phyloP scores from a whole-genome alignment of 78 protist genomes.

The Dictyostelium capitatum region DNA sequence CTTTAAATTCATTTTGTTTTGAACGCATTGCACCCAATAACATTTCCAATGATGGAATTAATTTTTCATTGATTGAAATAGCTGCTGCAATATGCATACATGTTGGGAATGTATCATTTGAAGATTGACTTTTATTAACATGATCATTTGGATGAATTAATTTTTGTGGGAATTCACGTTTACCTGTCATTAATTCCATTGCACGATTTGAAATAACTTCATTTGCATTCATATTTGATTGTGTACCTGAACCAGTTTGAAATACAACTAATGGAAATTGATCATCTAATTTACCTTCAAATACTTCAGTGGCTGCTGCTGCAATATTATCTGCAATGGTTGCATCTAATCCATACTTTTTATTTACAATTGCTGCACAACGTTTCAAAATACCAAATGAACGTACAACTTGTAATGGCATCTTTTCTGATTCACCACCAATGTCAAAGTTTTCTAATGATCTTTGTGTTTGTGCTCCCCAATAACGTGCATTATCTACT shows the following conservation, averaged over 20 bases:
- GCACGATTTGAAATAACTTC: conserved; percentile 94
- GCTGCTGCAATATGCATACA: conserved; percentile 97
- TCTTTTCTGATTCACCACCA: conserved; percentile 86
- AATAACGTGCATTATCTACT: conserved; percentile 84
- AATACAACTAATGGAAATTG: conserved; percentile 96
- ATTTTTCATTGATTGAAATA: neutral
- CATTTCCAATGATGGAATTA: conserved; percentile 85
- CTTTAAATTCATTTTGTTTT: conserved; percentile 85
- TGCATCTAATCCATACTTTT: conserved; percentile 79
- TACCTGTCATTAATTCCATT: conserved; percentile 91
- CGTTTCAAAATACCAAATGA: conserved; percentile 95
- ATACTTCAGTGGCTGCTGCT: conserved; percentile 92
- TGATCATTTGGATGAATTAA: conserved; percentile 98
- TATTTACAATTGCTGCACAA: conserved; percentile 91
- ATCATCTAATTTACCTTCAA: conserved; percentile 89
- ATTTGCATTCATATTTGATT: conserved; percentile 97
- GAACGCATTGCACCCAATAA: conserved; percentile 69
- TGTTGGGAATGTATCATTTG: conserved; percentile 98
- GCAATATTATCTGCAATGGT: conserved; percentile 85
- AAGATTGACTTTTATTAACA: conserved; percentile 95
- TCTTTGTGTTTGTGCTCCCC: conserved; percentile 96
- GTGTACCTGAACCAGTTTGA: conserved; percentile 98
- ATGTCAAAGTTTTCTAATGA: conserved; percentile 93
- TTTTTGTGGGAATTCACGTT: conserved; percentile 87
- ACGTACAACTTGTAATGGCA: conserved; percentile 87